Base-by-base conservation (phyloP, 371 early-diverging fungal species). In the Encephalitozoon hellem region DNA sequence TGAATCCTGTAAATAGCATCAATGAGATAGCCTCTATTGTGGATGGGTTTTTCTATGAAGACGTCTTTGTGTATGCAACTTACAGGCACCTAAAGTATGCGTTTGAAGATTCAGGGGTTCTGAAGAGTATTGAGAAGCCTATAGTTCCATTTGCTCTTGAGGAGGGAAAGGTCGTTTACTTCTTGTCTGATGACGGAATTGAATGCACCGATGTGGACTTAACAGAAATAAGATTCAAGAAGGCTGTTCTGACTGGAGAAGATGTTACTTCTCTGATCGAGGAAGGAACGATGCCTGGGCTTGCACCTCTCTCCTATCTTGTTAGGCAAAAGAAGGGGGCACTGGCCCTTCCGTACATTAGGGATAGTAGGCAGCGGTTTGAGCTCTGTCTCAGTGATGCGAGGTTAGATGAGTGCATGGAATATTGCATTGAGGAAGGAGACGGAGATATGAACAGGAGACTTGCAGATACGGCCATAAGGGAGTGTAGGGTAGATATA, bases 31-130 rank as follows among this genome's bases (percentile, higher is more conserved):
- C 95, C 68, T 89, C 93, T 77, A 93, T 96, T 86, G 93, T 93
- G 87, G 91, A 92, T 80, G 95, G 92, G 9, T 90, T 91, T 23
- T 93, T 95, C 92, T 93, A 93, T 82, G 92, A 91, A 15, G 86
- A 88, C 28, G 91, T 92, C 34, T 90, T 98, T 72, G 84, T 96
- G 52, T 98, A 96, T 86, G 90, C 95, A 54, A 96, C 97, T 5
- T 88, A 93, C 72, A 95, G 94, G 86, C 99, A 96, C 82, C 88
- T 98, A 82, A 96, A 96, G 86, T 98, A 93, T 85, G 90, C 91
- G n/a, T 88, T 95, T 77, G 89, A 90, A 43, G 96, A 95, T 83
- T 89, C 88, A 64, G 95, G 96, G 12, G 93, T 93, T 74, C 90
- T 96, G 63, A 89, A 92, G 41, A 96, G 96, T 0, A 85, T 94